phyloP scores from a whole-genome alignment of 306 rosid species.

The Cajanus cajan region DNA sequence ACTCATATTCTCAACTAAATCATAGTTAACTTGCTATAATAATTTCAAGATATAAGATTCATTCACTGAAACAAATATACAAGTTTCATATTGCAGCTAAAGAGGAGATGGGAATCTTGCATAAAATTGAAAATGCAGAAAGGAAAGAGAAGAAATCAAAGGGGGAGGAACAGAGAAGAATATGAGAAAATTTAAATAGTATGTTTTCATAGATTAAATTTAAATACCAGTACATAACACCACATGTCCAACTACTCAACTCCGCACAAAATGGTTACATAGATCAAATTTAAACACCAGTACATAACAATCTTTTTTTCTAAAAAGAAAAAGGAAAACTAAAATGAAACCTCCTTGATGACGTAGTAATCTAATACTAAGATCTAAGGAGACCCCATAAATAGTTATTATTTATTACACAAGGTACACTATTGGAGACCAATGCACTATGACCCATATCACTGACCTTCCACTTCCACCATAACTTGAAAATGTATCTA shows the following conservation, averaged over 20 bases:
- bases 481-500: slow-evolving; percentile 11
- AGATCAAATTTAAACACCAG: not conserved
- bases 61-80: not conserved
- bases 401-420: not conserved
- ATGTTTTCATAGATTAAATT: too few species aligned
- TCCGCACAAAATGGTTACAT: not conserved
- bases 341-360: not conserved
- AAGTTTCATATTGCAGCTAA: not conserved
- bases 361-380: not conserved
- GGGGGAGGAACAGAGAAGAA: not conserved
- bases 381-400: not conserved
- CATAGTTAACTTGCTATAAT: not conserved
- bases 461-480: slow-evolving; percentile 22
- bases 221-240: too few species aligned
- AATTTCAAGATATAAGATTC: not conserved
- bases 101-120: not conserved
- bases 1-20: not conserved
- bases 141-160: not conserved
- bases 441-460: not conserved
- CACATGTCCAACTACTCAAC: not conserved
- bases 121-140: not conserved
- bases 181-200: not conserved
- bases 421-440: not conserved
- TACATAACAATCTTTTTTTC: not conserved
- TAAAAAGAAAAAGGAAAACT: not conserved